These are phyloP conservation scores for Emericellopsis terricola DNA, from an alignment of 495 filamentous ascomycete species.

Conservation along the genomic window DNA sequence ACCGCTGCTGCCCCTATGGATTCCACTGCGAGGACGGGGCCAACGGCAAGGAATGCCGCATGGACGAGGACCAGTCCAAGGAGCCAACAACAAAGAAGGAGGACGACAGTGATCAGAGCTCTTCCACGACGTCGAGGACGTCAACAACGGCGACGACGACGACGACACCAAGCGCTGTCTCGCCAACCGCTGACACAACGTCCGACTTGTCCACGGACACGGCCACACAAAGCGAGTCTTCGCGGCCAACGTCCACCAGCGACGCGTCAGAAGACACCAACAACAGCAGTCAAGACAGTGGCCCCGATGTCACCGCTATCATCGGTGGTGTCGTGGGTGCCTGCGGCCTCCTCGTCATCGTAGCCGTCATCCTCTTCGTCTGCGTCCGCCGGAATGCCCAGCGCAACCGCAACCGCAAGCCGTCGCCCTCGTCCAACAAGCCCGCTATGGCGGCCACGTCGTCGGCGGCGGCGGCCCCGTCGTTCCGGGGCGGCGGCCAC, in stretches of 20 bases:
- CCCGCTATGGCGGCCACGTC: slow-evolving; percentile 14
- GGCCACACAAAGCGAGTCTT: slow-evolving; percentile 1
- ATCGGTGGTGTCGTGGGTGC: slow-evolving; percentile 12
- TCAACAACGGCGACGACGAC: slow-evolving; percentile 12
- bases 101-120: slow-evolving; percentile 8
- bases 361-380: slow-evolving; percentile 7
- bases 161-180: slow-evolving; percentile 2
- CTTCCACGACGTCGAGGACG: slow-evolving; percentile 7
- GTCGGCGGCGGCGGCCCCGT: slow-evolving; percentile 24
- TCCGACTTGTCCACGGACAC: slow-evolving; percentile 5
- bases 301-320: slow-evolving; percentile 13
- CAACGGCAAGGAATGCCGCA: slow-evolving; percentile 21
- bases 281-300: slow-evolving; percentile 3
- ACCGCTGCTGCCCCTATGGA: slow-evolving; percentile 61
- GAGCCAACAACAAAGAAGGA: slow-evolving; percentile 7
- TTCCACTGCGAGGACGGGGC: slow-evolving; percentile 42
- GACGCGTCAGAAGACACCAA: background rate
- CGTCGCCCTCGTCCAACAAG: slow-evolving; percentile 1
- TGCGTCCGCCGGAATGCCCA: slow-evolving; percentile 9
- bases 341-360: slow-evolving; percentile 9
- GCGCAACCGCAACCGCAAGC: slow-evolving; percentile 7
- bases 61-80: slow-evolving; percentile 18
- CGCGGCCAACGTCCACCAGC: slow-evolving; percentile 3
- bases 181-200: background rate
- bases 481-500: slow-evolving; percentile 20